Evolutionary conservation across 768 basidiomycete species (phyloP), one percentile per base, ranked within the genome.

Genomic region (Trametes maxima): DNA sequence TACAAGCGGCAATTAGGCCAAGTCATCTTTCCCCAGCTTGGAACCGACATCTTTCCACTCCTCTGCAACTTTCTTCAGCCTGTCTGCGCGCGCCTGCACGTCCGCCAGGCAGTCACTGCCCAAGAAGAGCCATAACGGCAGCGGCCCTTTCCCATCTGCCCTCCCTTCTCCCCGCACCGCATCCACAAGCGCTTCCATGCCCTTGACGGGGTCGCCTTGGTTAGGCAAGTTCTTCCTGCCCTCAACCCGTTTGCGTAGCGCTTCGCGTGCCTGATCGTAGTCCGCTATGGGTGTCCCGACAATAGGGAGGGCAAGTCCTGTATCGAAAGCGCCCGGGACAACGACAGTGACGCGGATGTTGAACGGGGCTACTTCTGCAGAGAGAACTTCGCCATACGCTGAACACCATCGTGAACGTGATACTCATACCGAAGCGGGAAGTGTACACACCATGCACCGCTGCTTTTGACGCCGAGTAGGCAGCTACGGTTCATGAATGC

Each of bases 361-460:
- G 65, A 71, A 73, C 13, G 63, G 63, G 21, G 52, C 56, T 25
- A 73, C 35, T 56, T 75, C 73, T 10, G 61, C 62, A 0, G 65
- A 63, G 39, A 75, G 66, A 1, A 70, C 60, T 59, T 74, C 73
- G 24, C 62, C 67, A 44, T 67, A 68, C 5, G 67, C 69, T 72
- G 37, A 24, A 19, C 24, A 45, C 17, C 44, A 22, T 24, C 37
- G 14, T 37, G 28, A 42, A 17, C 16, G 13, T 47, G 1, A 2
- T 25, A 21, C 17, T 24, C 22, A 21, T 37, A 35, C 2, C 2
- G 11, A 17, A 19, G 24, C 28, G 22, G 3, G 17, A n/a, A 21
- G 19, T 24, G 37, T 7, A 66, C 67, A n/a, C 44, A 68, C 70
- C 59, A 49, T 71, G 69, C 43, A 71, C 37, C n/a, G 71, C 69